Evolutionary conservation across 31 red algal genomes (phyloP).

Genomic region (Asparagopsis taxiformis): DNA sequence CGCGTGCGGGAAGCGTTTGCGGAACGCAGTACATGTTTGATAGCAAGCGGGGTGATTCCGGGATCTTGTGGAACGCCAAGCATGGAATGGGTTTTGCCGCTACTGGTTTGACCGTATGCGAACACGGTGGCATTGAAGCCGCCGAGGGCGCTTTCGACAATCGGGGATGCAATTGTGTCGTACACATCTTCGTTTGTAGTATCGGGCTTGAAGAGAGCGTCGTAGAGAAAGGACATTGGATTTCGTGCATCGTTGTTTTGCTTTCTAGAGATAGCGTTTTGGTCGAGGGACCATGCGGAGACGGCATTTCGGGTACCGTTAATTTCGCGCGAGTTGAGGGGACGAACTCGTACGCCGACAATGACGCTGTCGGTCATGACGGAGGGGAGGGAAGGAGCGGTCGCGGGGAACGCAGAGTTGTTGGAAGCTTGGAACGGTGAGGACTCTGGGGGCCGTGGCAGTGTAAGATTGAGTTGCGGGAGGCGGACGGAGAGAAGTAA

Average conservation of each 20-base stretch:
- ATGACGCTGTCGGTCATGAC: constrained; percentile 62
- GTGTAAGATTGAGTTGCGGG: neutral
- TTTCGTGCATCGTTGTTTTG: neutral
- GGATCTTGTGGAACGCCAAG: constrained; percentile 76
- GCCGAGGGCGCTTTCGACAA: constrained; percentile 63
- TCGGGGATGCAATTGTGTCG: constrained; percentile 51
- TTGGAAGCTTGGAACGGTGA: neutral
- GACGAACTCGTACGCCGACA: constrained; percentile 80
- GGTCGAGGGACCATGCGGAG: constrained; percentile 14
- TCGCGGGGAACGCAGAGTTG: neutral
- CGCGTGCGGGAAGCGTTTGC: constrained; percentile 14
- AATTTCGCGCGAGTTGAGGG: constrained; percentile 75
- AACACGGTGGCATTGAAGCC: constrained; percentile 93
- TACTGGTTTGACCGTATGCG: constrained; percentile 96
- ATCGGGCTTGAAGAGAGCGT: constrained; percentile 70
- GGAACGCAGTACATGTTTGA: constrained; percentile 66
- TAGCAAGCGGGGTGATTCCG: constrained; percentile 76
- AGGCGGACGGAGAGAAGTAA: neutral
- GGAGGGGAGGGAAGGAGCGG: constrained; percentile 3
- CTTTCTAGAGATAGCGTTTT: constrained; percentile 8
- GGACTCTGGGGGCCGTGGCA: neutral
- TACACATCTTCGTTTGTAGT: constrained; percentile 76
- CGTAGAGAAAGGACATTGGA: constrained; percentile 51
- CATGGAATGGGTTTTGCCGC: constrained; percentile 96
- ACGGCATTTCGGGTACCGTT: constrained; percentile 18